These are phyloP conservation scores for Barnettozyma vustinii DNA, from an alignment of 805 yeast genomes.

Conservation along the genomic window DNA sequence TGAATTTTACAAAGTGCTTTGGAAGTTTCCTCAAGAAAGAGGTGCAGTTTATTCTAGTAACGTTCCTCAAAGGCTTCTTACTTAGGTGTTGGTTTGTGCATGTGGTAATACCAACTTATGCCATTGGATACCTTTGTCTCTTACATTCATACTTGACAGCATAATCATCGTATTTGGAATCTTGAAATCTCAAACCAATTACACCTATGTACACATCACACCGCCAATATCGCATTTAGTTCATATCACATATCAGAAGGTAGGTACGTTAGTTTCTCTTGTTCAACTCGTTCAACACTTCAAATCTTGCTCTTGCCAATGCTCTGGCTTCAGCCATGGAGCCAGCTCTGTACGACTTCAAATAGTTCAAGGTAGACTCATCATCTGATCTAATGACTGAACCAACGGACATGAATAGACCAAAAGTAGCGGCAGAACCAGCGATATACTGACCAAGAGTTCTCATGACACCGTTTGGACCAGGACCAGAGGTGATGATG, in stretches of 20 bases:
- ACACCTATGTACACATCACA: not conserved
- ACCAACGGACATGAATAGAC: slow-evolving; percentile 94
- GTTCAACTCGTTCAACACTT: slow-evolving; percentile 20
- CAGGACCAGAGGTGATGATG: slow-evolving; percentile 91
- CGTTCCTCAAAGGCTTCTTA: no score
- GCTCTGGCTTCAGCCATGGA: slow-evolving; percentile 37
- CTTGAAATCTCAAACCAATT: not conserved
- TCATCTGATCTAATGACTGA: slow-evolving; percentile 81
- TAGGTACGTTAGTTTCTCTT: slow-evolving; percentile 14
- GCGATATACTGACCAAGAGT: slow-evolving; percentile 94
- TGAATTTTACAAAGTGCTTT: no score
- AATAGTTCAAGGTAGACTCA: slow-evolving; percentile 15
- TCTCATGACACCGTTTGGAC: slow-evolving; percentile 95
- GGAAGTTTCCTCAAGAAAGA: no score
- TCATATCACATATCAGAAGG: slow-evolving; percentile 2
- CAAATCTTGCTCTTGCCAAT: slow-evolving; percentile 37
- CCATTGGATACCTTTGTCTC: not conserved
- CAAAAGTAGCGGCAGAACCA: slow-evolving; percentile 96
- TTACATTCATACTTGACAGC: not conserved
- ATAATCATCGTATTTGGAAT: not conserved
- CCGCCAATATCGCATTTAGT: not conserved
- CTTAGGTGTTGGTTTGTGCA: no score
- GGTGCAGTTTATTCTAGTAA: no score
- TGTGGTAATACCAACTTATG: not conserved
- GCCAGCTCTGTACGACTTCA: slow-evolving; percentile 30